phyloP scores from a whole-genome alignment of 495 filamentous ascomycete species.

The Annulohypoxylon nitens region DNA sequence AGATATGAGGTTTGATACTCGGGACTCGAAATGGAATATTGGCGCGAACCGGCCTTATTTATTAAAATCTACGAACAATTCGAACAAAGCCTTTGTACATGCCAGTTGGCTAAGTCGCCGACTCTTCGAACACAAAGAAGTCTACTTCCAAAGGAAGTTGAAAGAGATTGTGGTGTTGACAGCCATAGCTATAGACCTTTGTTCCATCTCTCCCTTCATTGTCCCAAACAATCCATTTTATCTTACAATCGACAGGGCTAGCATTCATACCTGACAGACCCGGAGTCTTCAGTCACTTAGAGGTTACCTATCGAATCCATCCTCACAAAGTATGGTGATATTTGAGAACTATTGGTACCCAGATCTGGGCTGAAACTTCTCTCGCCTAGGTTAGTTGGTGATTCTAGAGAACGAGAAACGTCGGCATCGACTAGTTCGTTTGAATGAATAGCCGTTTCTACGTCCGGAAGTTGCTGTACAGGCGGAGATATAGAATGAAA shows the following conservation, averaged over 20 bases:
- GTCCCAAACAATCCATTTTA: background rate
- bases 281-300: constrained; percentile 20
- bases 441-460: background rate
- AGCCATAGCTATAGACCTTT: background rate
- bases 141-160: background rate
- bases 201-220: background rate
- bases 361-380: background rate
- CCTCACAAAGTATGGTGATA: constrained; percentile 18
- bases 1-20: background rate
- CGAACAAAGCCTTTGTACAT: constrained; percentile 5
- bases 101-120: background rate
- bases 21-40: background rate
- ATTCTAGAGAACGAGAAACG: constrained; percentile 47
- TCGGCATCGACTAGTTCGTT: background rate
- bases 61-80: background rate
- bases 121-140: constrained; percentile 1
- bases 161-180: background rate
- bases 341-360: background rate
- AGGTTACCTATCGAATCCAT: background rate
- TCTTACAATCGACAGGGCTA: background rate
- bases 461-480: constrained; percentile 36
- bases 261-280: background rate
- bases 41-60: background rate
- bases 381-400: constrained; percentile 56
- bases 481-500: constrained; percentile 30